Percentiles rank a stretch among this genome's conserved stretches.
Conservation (phyloP, 169 alveolate species). For the Plasmodium gaboni region DNA sequence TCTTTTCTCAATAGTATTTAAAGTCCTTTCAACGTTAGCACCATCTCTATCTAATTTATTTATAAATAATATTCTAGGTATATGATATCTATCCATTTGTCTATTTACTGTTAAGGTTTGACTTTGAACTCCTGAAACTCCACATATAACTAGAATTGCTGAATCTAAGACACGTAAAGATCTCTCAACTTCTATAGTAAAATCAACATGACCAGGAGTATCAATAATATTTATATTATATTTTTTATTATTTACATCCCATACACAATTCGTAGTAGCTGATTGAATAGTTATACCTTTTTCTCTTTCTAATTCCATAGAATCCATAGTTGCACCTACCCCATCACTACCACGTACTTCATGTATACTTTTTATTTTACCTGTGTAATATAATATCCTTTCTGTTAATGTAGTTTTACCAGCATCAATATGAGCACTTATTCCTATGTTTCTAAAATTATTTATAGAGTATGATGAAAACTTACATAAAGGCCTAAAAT, state of each 20-base stretch:
- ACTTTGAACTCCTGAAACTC: conserved; percentile 97
- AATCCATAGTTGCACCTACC: conserved; percentile 98
- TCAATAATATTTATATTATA: conserved; percentile 95
- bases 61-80: conserved; percentile 94
- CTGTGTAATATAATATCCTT: conserved; percentile 89
- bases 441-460: conserved; percentile 94
- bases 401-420: conserved; percentile 99
- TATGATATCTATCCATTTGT: conserved; percentile 95
- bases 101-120: conserved; percentile 97
- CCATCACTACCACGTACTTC: conserved; percentile 97
- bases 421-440: conserved; percentile 97
- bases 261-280: conserved; percentile 95
- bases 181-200: conserved; percentile 98
- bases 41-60: conserved; percentile 98
- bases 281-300: conserved; percentile 96
- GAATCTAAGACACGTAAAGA: conserved; percentile 98
- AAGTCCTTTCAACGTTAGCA: conserved; percentile 93
- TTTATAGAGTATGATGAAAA: conserved; percentile 79
- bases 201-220: conserved; percentile 99
- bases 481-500: conserved; percentile 38
- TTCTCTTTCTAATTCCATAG: conserved; percentile 98
- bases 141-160: conserved; percentile 95
- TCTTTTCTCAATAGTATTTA: conserved; percentile 89
- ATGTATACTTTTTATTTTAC: conserved; percentile 94
- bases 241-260: conserved; percentile 86